These are phyloP conservation scores for Epichloe scottii DNA, from an alignment of 2,329 filamentous ascomycete species.

Conservation along the genomic window DNA sequence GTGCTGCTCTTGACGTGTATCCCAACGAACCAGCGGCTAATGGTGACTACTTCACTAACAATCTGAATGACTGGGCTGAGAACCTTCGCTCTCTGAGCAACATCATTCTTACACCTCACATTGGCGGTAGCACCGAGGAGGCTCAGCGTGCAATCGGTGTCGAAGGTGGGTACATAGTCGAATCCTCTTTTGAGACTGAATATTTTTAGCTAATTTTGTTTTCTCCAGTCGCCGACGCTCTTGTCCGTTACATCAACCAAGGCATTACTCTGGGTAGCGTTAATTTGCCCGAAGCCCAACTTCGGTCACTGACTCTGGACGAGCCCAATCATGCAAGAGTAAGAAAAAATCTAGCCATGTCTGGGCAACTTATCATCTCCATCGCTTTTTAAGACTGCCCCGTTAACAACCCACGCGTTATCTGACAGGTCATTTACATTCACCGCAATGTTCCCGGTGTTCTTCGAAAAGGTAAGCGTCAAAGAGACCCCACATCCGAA, in stretches of 20 bases:
- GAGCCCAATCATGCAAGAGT: conserved; percentile 80
- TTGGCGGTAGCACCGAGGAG: conserved; percentile 95
- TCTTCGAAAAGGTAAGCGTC: conserved; percentile 55
- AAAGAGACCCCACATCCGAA: background rate
- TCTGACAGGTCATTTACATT: conserved; percentile 68
- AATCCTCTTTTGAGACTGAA: background rate
- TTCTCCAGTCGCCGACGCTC: conserved; percentile 57
- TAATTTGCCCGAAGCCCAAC: conserved; percentile 88
- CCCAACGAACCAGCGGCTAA: conserved; percentile 89
- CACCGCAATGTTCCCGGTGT: conserved; percentile 96
- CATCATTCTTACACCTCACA: conserved; percentile 90
- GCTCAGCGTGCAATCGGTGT: conserved; percentile 92
- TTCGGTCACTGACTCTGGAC: conserved; percentile 81
- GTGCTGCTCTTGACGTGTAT: conserved; percentile 93
- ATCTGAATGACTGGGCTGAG: conserved; percentile 72
- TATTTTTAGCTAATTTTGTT: background rate
- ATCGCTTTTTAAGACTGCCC: background rate
- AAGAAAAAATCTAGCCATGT: conserved; percentile 10
- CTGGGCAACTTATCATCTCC: background rate
- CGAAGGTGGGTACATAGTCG: conserved; percentile 42
- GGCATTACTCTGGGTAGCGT: conserved; percentile 84
- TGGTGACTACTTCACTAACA: conserved; percentile 83
- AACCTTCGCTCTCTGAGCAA: conserved; percentile 80
- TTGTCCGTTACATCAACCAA: conserved; percentile 93
- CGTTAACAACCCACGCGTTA: conserved; percentile 7